Conservation (phyloP, 2,329 filamentous ascomycete genomes). For the Monilinia vaccinii-corymbosi region DNA sequence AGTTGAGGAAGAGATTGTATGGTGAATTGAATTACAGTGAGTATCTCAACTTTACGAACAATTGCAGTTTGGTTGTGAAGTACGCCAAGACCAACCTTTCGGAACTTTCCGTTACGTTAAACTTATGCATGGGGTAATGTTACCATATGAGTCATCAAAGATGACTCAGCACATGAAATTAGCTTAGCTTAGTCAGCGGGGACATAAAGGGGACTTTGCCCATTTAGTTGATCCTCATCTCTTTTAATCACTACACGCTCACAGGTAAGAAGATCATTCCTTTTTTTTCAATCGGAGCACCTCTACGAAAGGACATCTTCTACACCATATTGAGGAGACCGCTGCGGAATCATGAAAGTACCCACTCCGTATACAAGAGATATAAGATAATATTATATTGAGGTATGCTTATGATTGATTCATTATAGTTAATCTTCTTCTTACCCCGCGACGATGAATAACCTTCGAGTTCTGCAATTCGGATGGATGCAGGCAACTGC, state of each 20-base stretch:
- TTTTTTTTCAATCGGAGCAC: no score
- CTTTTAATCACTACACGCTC: no score
- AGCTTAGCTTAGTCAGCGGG: no score
- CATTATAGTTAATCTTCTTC: not conserved
- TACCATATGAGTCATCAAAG: no score
- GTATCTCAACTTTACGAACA: no score
- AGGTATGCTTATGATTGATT: not conserved
- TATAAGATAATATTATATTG: not conserved
- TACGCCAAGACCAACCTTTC: not conserved
- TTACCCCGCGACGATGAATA: conserved; percentile 20
- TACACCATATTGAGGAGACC: not conserved
- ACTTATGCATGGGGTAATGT: not conserved
- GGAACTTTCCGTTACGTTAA: not conserved
- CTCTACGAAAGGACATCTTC: no score
- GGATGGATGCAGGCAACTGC: conserved; percentile 16
- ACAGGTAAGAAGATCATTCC: no score
- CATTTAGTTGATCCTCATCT: no score
- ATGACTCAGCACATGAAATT: no score
- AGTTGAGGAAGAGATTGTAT: not conserved
- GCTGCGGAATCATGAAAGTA: not conserved
- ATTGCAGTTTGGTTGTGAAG: not conserved
- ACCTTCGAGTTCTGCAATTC: conserved; percentile 28
- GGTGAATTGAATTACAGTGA: no score
- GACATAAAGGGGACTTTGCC: no score
- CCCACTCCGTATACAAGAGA: no score